Percentiles rank a stretch among this genome's conserved stretches.
Evolutionary conservation across 305 asterid species (phyloP).

Genomic region (Petunia hybrid): DNA sequence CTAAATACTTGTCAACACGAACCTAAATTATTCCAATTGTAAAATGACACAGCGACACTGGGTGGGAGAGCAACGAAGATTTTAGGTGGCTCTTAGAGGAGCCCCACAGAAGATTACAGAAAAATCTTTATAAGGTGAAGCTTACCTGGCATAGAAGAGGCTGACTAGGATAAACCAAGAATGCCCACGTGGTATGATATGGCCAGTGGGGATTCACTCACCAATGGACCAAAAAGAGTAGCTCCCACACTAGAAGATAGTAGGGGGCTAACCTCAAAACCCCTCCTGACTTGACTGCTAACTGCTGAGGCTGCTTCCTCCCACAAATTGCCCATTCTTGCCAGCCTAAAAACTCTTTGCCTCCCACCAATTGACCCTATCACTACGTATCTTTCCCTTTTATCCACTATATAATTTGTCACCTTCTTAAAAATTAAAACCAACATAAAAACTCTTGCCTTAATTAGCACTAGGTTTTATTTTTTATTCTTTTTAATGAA

Average conservation of each 20-base stretch:
- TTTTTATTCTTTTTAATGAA: too few species aligned
- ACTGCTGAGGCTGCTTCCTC: constrained; percentile 4
- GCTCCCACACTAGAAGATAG: background rate
- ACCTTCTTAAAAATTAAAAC: too few species aligned
- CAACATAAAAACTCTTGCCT: too few species aligned
- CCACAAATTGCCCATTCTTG: constrained; percentile 25
- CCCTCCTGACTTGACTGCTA: constrained; percentile 4
- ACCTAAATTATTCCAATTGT: too few species aligned
- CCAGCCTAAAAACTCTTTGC: background rate
- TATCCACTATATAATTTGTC: too few species aligned
- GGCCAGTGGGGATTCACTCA: background rate
- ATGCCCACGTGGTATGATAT: constrained; percentile 21
- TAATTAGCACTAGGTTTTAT: too few species aligned
- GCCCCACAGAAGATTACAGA: background rate
- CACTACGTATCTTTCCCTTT: background rate
- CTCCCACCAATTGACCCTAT: background rate
- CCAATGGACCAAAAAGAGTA: background rate
- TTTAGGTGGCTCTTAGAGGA: background rate
- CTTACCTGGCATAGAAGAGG: constrained; percentile 21
- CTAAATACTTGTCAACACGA: too few species aligned
- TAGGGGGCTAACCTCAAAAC: background rate
- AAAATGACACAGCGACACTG: too few species aligned
- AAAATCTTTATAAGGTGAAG: background rate
- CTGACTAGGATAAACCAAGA: constrained; percentile 2
- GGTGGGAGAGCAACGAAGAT: too few species aligned